These are phyloP conservation scores for Rhinocladiella similis DNA, from an alignment of 2,329 filamentous ascomycete genomes.

Conservation along the genomic window DNA sequence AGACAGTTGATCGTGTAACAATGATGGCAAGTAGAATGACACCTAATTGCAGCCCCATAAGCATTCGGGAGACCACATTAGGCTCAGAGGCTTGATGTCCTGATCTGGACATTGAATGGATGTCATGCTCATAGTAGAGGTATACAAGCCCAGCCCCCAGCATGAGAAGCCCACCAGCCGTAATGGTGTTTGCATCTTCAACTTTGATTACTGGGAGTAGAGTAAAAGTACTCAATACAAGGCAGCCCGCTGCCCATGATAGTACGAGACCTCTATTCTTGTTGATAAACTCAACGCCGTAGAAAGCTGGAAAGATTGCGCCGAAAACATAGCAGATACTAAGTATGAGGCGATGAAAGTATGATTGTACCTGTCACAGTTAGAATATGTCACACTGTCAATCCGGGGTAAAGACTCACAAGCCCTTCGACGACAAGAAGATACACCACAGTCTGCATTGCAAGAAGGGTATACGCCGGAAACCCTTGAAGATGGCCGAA, in stretches of 20 bases:
- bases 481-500: conserved; percentile 68
- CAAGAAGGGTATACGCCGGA: conserved; percentile 58
- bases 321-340: conserved; percentile 76
- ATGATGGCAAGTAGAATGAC: conserved; percentile 78
- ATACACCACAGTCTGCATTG: conserved; percentile 66
- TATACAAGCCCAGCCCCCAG: conserved; percentile 73
- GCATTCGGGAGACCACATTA: conserved; percentile 39
- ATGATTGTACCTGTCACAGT: conserved; percentile 72
- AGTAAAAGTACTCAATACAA: conserved; percentile 87
- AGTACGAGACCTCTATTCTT: conserved; percentile 63
- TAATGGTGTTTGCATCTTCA: conserved; percentile 76
- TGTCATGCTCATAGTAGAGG: conserved; percentile 72
- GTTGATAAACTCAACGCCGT: conserved; percentile 71
- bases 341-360: conserved; percentile 85
- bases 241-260: conserved; percentile 75
- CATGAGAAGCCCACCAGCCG: conserved; percentile 75
- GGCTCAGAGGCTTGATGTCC: conserved; percentile 12
- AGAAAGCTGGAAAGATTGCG: conserved; percentile 73
- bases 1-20: conserved; percentile 82
- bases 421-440: conserved; percentile 76
- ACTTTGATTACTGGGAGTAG: conserved; percentile 82
- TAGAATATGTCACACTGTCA: conserved; percentile 6
- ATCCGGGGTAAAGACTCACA: conserved; percentile 43
- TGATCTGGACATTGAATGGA: conserved; percentile 46
- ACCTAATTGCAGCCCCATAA: conserved; percentile 58